Conservation (phyloP, 345 rosid species). For the Psidium guajava region DNA sequence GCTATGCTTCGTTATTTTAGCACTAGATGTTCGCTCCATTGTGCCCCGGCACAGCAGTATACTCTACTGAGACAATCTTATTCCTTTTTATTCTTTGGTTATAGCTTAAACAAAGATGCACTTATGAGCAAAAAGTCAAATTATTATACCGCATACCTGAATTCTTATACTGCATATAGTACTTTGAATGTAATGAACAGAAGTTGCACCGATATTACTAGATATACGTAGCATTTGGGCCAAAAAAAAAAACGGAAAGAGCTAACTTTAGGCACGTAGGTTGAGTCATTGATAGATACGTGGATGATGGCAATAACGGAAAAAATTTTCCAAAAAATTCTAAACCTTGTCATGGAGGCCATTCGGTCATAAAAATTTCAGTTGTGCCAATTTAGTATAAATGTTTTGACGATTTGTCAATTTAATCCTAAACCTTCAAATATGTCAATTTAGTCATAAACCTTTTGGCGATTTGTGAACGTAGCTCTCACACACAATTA, state of each 20-base stretch:
- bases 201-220: neutral
- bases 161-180: neutral
- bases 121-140: neutral
- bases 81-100: neutral
- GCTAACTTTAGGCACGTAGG: neutral
- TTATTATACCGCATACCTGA: neutral
- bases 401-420: too few species aligned
- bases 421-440: too few species aligned
- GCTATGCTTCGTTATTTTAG: neutral
- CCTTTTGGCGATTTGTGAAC: too few species aligned
- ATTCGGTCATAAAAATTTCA: too few species aligned
- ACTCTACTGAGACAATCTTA: neutral
- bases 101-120: neutral
- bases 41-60: neutral
- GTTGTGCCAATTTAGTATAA: too few species aligned
- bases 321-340: too few species aligned
- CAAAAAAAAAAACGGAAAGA: neutral
- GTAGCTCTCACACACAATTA: too few species aligned
- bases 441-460: too few species aligned
- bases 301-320: neutral
- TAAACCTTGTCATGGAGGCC: too few species aligned
- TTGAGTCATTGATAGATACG: neutral
- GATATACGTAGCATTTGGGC: neutral
- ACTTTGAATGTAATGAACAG: neutral
- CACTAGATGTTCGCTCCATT: neutral